phyloP scores from a whole-genome alignment of 2,329 filamentous ascomycete genomes.

The Diaporthe humulicola region DNA sequence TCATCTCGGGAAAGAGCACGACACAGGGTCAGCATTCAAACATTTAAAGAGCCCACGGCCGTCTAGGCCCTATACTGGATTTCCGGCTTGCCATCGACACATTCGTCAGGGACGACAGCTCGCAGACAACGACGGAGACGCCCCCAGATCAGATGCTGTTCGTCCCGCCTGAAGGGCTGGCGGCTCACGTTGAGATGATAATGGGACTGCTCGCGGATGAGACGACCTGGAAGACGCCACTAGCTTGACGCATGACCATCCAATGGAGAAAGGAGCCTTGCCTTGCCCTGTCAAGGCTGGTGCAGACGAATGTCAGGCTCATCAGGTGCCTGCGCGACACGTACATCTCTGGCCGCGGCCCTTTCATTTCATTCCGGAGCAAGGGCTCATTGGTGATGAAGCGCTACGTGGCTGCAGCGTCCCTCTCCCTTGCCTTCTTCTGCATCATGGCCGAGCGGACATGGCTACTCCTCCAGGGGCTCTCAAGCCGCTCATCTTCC shows the following conservation, averaged over 20 bases:
- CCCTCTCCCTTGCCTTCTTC: neutral
- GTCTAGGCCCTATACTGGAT: rapidly evolving
- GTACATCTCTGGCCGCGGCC: neutral
- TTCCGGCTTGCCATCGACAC: neutral
- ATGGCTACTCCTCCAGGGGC: neutral
- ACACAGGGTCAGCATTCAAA: neutral
- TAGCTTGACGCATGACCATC: neutral
- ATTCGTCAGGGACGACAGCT: neutral
- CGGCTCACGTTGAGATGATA: conserved; percentile 10
- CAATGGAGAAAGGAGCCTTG: neutral
- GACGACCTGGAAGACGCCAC: neutral
- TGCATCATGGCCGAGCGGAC: neutral
- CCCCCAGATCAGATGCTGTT: neutral
- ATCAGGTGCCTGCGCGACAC: too few species aligned
- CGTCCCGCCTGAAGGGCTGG: neutral
- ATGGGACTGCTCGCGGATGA: neutral
- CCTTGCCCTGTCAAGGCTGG: neutral
- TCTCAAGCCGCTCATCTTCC: neutral
- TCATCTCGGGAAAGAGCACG: neutral
- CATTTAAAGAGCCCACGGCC: neutral
- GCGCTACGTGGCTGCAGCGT: neutral
- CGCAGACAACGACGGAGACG: neutral
- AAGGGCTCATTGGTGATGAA: neutral
- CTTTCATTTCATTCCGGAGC: neutral
- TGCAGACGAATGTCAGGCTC: neutral